Conservation (phyloP, 2,329 filamentous ascomycete species). For the Lecanoromycetidae sp. region DNA sequence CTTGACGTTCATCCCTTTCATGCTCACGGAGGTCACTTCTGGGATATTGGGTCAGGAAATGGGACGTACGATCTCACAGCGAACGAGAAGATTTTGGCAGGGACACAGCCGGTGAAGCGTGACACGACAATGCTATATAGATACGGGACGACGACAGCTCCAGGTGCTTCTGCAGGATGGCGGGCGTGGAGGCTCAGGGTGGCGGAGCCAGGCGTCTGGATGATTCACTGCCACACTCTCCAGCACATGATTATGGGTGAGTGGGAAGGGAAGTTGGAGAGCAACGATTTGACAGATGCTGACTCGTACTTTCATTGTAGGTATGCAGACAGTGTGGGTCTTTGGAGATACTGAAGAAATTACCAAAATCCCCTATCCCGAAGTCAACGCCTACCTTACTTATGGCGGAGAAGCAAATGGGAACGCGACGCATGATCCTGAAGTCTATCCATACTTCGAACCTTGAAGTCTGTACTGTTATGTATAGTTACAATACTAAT, state of each 20-base stretch:
- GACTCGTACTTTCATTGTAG: no score
- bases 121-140: constrained; percentile 45
- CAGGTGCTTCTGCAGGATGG: constrained; percentile 42
- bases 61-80: constrained; percentile 33
- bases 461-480: no score
- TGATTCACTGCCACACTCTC: constrained; percentile 40
- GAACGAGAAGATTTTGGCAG: constrained; percentile 31
- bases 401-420: background rate
- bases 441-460: no score
- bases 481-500: no score
- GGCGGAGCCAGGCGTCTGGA: constrained; percentile 38
- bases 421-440: no score
- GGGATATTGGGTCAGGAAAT: constrained; percentile 35
- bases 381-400: constrained; percentile 32
- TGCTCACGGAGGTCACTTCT: constrained; percentile 35
- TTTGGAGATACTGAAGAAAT: constrained; percentile 35
- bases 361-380: constrained; percentile 22
- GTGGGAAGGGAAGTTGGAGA: no score
- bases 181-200: constrained; percentile 48
- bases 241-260: constrained; percentile 40
- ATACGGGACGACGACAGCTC: constrained; percentile 34
- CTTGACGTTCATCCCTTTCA: constrained; percentile 36
- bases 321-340: constrained; percentile 37
- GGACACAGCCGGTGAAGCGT: constrained; percentile 30
- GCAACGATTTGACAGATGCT: no score